Percentiles rank a stretch among this genome's conserved stretches.
Evolutionary conservation across 345 rosid genomes (phyloP).

Genomic region (Combretum micranthum): DNA sequence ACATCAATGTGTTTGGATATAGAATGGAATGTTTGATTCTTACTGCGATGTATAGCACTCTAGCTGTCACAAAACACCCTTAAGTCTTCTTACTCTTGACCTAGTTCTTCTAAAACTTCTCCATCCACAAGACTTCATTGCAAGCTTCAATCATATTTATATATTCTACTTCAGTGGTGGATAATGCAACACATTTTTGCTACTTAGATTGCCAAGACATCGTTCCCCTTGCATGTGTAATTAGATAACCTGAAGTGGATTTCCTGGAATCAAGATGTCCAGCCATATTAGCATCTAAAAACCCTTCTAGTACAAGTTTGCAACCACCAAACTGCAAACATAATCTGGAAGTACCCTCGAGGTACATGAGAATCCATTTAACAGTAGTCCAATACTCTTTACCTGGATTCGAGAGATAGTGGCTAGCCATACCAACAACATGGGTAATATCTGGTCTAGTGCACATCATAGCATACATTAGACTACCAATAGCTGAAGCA

Average conservation of each 20-base stretch:
- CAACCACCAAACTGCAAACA: no score
- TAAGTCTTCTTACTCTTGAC: neutral
- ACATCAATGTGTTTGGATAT: no score
- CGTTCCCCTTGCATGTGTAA: neutral
- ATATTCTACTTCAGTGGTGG: neutral
- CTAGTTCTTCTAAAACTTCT: neutral
- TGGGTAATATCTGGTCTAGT: neutral
- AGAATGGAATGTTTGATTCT: no score
- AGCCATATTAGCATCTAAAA: neutral
- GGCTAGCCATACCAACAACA: no score
- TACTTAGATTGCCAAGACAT: neutral
- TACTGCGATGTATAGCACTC: no score
- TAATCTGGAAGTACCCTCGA: neutral
- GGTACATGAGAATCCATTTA: no score
- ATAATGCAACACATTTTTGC: constrained; percentile 5
- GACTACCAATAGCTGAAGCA: neutral
- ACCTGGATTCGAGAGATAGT: no score
- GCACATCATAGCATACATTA: constrained; percentile 5
- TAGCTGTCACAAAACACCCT: no score
- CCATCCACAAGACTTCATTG: neutral
- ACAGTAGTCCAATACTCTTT: no score
- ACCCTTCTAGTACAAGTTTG: neutral
- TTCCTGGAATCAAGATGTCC: neutral
- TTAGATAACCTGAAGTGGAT: neutral
- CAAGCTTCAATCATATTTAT: neutral